Evolutionary conservation across 2,329 filamentous ascomycete species (phyloP), one percentile per base, ranked within the genome.

Genomic region (Ilyonectria destructans): DNA sequence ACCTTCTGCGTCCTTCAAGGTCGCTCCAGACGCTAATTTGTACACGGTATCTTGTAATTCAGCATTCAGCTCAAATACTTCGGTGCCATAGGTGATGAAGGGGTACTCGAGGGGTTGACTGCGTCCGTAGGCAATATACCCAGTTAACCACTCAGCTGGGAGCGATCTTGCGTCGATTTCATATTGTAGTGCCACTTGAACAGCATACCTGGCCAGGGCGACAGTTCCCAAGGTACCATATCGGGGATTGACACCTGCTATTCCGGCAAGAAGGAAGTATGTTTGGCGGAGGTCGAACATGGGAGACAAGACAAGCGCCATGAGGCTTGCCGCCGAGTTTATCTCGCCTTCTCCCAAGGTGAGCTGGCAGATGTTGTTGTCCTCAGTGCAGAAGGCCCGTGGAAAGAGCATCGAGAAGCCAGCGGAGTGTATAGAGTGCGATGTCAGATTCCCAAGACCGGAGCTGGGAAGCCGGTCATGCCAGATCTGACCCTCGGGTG

Each of bases 111-210:
- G 79, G 0, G 91, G 90, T 6, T 77, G 72, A 26, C 83, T 78
- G 23, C 86, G 83, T 17, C 91, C 92, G 74, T 89, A 90, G 1
- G 91, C 87, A 33, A 94, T 84, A 77, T 94, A 94, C 6, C 92
- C 91, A 0, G 91, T 92, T 1, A 86, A 82, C 80, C 87, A 93
- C 78, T 90, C 90, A 2, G 77, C 76, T 0, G 91, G 90, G 37
- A 93, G 87, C 68, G 93, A 91, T 37, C 92, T 87, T 1, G 88
- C 82, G 73, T 94, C 92, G 68, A 95, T 88, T 79, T 95, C 92
- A 71, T 94, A 93, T 78, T 95, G 92, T 60, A 94, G 83, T 0
- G 90, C 92, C 3, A 94, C 91, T 77, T 95, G 93, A 6, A 95
- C 86, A 0, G 91, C 88, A 75, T 90, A 95, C 23, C 88, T 87